Evolutionary conservation across 345 rosid species (phyloP), one percentile per base, ranked within the genome.

Genomic region (Crucihimalaya himalaica): DNA sequence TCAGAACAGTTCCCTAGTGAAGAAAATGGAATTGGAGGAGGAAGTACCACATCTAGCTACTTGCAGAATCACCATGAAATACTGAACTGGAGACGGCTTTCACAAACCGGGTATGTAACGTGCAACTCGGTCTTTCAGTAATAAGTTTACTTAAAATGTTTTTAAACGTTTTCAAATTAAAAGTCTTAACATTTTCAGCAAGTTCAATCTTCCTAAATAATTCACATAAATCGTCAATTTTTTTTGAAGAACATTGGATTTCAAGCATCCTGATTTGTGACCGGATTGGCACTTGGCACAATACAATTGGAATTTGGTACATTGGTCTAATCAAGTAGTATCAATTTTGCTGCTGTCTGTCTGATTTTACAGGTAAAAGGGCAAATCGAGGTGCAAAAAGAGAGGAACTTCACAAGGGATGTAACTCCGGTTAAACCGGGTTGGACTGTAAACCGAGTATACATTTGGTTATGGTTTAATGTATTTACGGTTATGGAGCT

Each of bases 1-100:
- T 86, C 97, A 3, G 97, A 91, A 72, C 97, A 89, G 80, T 84
- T 86, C 50, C 76, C 62, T 34, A 84, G 86, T 37, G 97, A 95
- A 25, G 99, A 95, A 68, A 95, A 75, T 76, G 96, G 87, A 43
- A 84, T 91, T 45, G 92, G 84, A 66, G 92, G 83, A 70, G 80
- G 72, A 57, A 77, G 80, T 77, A 65, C 80, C 58, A 85, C 87
- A 78, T 83, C 97, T 11, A 78, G 95, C 59, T 95, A 87, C 83
- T 79, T 95, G 86, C 97, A 84, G 66, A 87, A 89, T 85, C 98
- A 86, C 70, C 99, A 87, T 72, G 89, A 91, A 83, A 79, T 87
- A 69, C 66, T 95, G 5, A 95, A 86, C 55, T 89, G 97, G 88
- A 88, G 87, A 80, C 84, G 84, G 83, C 91, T 95, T 61, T 86